A percentile compares a stretch with the other conserved stretches of the same genome.
These are phyloP conservation scores for Colletotrichum echinochloae DNA, from an alignment of 2,329 filamentous ascomycete species.

Conservation along the genomic window DNA sequence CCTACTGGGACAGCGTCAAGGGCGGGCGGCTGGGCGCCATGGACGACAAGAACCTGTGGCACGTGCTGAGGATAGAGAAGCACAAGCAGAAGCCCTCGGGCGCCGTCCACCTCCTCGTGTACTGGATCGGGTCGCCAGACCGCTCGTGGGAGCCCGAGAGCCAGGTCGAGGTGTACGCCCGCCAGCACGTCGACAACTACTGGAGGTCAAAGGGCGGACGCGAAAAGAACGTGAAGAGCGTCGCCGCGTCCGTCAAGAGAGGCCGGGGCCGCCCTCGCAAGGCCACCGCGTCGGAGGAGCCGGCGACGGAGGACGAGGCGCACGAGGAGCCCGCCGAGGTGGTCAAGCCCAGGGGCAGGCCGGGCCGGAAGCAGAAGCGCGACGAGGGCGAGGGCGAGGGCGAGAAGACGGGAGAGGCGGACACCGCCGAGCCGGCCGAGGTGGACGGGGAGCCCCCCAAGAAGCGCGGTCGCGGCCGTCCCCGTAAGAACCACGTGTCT, in stretches of 20 bases:
- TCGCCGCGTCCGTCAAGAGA: slow-evolving; percentile 14
- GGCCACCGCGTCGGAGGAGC: background rate
- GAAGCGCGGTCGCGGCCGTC: slow-evolving; percentile 37
- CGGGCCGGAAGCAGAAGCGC: slow-evolving; percentile 10
- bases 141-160: slow-evolving; percentile 41
- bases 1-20: slow-evolving; percentile 40
- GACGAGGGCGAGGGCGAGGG: slow-evolving; percentile 5
- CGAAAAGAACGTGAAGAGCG: slow-evolving; percentile 37
- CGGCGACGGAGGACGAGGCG: background rate
- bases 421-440: background rate
- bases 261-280: slow-evolving; percentile 35
- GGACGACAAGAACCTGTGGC: slow-evolving; percentile 40
- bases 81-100: slow-evolving; percentile 34
- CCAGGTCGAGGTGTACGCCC: slow-evolving; percentile 22
- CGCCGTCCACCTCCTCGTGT: slow-evolving; percentile 22
- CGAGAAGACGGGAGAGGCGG: background rate
- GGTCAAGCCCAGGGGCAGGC: slow-evolving; percentile 6
- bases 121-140: slow-evolving; percentile 35
- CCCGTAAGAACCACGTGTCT: slow-evolving; percentile 14
- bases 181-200: slow-evolving; percentile 44
- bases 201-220: slow-evolving; percentile 50
- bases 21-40: slow-evolving; percentile 39
- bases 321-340: background rate
- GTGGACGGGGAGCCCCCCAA: slow-evolving; percentile 22
- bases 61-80: slow-evolving; percentile 38